Percentiles rank a stretch among this genome's conserved stretches.
Evolutionary conservation across 106 monocot species (phyloP).

Genomic region (Platanthera guangdongensis): DNA sequence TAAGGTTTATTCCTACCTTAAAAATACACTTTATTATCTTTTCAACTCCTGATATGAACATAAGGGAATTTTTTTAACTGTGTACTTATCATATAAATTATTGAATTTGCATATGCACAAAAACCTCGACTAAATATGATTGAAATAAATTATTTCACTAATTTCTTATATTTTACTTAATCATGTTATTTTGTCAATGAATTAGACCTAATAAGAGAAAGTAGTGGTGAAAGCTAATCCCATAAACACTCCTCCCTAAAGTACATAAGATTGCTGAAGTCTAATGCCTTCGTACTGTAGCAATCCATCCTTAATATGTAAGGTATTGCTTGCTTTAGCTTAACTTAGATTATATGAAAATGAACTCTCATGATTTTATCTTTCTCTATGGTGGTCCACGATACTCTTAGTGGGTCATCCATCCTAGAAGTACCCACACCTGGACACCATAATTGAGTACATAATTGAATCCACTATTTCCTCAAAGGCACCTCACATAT

Average conservation of each 20-base stretch:
- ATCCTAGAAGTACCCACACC: too few species aligned
- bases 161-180: neutral
- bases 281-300: neutral
- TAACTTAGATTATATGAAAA: too few species aligned
- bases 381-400: too few species aligned
- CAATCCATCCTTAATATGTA: too few species aligned
- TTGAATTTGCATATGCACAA: neutral
- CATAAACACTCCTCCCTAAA: neutral
- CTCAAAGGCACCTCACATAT: too few species aligned
- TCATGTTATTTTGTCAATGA: neutral
- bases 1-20: conserved; percentile 41
- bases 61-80: neutral
- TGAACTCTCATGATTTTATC: too few species aligned
- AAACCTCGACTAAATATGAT: neutral
- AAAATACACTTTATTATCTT: neutral
- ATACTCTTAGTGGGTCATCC: too few species aligned
- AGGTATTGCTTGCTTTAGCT: too few species aligned
- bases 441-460: too few species aligned
- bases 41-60: neutral
- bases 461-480: too few species aligned
- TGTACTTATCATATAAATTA: neutral
- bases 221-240: neutral
- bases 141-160: neutral
- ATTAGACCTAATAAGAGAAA: neutral
- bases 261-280: neutral